Evolutionary conservation across 305 asterid genomes (phyloP).

Genomic region (Rubia balearica): DNA sequence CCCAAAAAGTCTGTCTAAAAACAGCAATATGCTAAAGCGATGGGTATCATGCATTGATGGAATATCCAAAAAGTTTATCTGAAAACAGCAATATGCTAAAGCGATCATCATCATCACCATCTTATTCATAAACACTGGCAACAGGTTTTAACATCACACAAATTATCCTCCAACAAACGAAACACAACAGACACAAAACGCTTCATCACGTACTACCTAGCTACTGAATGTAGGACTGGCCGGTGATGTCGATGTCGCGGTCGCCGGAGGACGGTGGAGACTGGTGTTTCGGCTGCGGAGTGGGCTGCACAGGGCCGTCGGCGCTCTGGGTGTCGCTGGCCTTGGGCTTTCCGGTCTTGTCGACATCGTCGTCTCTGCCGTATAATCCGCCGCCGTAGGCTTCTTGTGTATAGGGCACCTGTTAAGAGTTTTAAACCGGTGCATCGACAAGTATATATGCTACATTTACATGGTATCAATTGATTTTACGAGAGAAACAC

Average conservation of each 20-base stretch:
- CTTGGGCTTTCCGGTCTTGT: not conserved
- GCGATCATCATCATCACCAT: too few species aligned
- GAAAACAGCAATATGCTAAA: too few species aligned
- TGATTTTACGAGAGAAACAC: too few species aligned
- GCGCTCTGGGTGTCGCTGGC: conserved; percentile 67
- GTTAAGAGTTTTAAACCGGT: too few species aligned
- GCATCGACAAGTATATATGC: too few species aligned
- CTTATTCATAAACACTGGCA: not conserved
- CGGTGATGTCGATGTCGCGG: conserved; percentile 59
- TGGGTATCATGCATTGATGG: too few species aligned
- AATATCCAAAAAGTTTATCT: too few species aligned
- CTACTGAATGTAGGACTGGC: conserved; percentile 67
- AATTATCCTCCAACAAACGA: not conserved
- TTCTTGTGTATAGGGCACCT: conserved; percentile 38
- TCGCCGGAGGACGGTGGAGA: conserved; percentile 75
- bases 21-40: too few species aligned
- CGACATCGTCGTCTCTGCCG: conserved; percentile 45
- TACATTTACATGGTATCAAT: too few species aligned
- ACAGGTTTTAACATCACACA: not conserved
- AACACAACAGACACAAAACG: not conserved
- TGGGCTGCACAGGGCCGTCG: conserved; percentile 51
- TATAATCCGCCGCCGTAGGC: conserved; percentile 84
- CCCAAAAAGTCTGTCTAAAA: too few species aligned
- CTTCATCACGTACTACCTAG: not conserved
- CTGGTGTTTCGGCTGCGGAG: conserved; percentile 35